A percentile compares a stretch with the other conserved stretches of the same genome.
These are phyloP conservation scores for Luffa aegyptiaca DNA, from an alignment of 306 rosid species.

Conservation along the genomic window DNA sequence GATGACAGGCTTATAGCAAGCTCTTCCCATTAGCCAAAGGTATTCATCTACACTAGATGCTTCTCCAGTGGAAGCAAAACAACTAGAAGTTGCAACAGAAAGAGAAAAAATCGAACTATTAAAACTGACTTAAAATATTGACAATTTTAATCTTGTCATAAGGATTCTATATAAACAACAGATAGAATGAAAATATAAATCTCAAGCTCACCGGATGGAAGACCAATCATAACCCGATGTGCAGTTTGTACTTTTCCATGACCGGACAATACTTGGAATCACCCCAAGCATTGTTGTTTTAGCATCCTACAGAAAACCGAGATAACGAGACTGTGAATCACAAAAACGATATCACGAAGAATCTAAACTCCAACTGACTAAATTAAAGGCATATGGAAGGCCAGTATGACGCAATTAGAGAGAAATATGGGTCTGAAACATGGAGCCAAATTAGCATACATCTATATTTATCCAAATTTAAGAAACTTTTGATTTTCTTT, in stretches of 20 bases:
- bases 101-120: neutral
- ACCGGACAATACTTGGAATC: slow-evolving; percentile 82
- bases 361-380: neutral
- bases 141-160: neutral
- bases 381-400: neutral
- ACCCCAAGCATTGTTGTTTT: slow-evolving; percentile 96
- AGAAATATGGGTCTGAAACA: neutral
- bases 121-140: neutral
- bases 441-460: neutral
- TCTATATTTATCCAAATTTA: neutral
- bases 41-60: slow-evolving; percentile 89
- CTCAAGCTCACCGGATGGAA: slow-evolving; percentile 56
- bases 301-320: slow-evolving; percentile 31
- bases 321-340: neutral
- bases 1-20: slow-evolving; percentile 75
- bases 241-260: slow-evolving; percentile 73
- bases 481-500: neutral
- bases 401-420: neutral
- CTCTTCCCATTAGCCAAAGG: slow-evolving; percentile 98
- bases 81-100: slow-evolving; percentile 34
- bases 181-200: neutral
- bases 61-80: slow-evolving; percentile 91
- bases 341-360: neutral
- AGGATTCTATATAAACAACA: neutral
- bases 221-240: slow-evolving; percentile 80